Evolutionary conservation across 2,329 filamentous ascomycete genomes (phyloP), one percentile per base, ranked within the genome.

Genomic region (Pezicula neosporulosa): DNA sequence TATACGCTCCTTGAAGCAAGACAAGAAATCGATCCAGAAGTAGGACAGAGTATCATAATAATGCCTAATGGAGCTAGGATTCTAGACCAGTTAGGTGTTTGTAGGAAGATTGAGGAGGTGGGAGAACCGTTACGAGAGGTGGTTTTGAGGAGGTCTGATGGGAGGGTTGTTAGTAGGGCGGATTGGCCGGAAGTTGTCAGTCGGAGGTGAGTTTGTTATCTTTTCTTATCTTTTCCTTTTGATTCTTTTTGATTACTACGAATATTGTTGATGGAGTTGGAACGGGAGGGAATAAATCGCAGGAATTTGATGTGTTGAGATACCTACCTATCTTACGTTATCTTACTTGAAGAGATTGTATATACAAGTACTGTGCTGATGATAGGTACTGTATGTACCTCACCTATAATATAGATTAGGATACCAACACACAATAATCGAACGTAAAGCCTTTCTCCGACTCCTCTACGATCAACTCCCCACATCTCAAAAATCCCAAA

Each of bases 21-120:
- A 7, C 19, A 42, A 13, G 44, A 30, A 6, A 35, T 47, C 21
- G 27, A 18, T 6, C 37, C 42, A 7, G 18, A 51, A 10, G 21
- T 30, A 27, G 51, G 48, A 15, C 16, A 24, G 16, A 42, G 48
- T 15, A 49, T 53, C 15, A 38, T 24, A 33, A 12, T 53, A 6
- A 19, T 19, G 4, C 64, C 76, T 0, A 66, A 72, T 16, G 72
- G 71, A 1, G 50, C 63, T 4, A 67, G 70, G 1, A 72, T 80
- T 7, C 58, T 79, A 1, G 75, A 79, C 47, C 77, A 81, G 58
- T 60, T 81, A 1, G 76, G 73, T 0, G 56, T 64, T 19, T 37
- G 37, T 35, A 19, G 38, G 18, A 19, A 37, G 19, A 47, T 47
- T 18, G 47, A 49, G 7, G 16, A 9, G n/a, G 19, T 21, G 7